phyloP scores from a whole-genome alignment of 1,139 yeast genomes.

The Meyerozyma sp. region DNA sequence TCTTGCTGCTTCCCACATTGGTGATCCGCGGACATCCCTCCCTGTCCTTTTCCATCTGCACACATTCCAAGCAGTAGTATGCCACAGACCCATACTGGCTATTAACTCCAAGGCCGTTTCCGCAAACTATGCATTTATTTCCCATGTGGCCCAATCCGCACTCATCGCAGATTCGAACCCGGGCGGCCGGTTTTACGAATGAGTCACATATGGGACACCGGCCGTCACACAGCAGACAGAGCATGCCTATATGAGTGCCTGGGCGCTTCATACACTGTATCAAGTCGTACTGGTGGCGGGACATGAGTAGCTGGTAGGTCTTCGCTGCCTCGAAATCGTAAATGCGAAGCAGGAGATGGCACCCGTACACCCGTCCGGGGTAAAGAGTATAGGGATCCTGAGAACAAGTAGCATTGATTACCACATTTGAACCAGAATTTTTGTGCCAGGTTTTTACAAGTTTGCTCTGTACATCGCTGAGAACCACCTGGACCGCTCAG shows the following conservation, averaged over 20 bases:
- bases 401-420: not conserved
- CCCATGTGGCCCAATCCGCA: constrained; percentile 71
- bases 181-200: constrained; percentile 67
- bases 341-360: not conserved
- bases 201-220: constrained; percentile 91
- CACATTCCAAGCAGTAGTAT: constrained; percentile 84
- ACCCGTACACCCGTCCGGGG: not conserved
- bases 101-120: constrained; percentile 43
- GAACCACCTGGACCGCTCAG: not conserved
- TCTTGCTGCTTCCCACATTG: constrained; percentile 71
- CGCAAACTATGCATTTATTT: constrained; percentile 72
- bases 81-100: constrained; percentile 51
- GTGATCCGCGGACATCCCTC: constrained; percentile 91
- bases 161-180: constrained; percentile 76
- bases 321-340: too few species aligned
- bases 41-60: constrained; percentile 69
- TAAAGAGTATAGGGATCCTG: not conserved
- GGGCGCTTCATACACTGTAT: constrained; percentile 85
- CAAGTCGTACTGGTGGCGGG: constrained; percentile 86
- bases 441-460: not conserved
- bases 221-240: constrained; percentile 89
- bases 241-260: constrained; percentile 62
- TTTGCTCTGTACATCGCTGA: not conserved
- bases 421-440: not conserved
- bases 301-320: constrained; percentile 41